Percentiles rank a stretch among this genome's conserved stretches.
phyloP scores from a whole-genome alignment of 2,329 filamentous ascomycete species.

The Onygena corvina region DNA sequence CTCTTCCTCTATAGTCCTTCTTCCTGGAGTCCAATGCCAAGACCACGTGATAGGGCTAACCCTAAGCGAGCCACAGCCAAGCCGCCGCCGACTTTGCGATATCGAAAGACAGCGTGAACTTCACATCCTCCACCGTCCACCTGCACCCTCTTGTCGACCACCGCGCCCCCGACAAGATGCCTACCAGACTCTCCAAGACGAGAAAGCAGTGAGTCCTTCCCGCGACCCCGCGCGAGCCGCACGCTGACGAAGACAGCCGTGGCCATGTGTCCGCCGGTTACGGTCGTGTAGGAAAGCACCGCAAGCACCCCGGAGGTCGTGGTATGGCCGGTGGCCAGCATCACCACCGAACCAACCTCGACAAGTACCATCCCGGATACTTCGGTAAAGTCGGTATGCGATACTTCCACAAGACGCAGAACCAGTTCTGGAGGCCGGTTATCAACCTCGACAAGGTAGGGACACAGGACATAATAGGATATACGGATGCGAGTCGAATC shows the following conservation, averaged over 20 bases:
- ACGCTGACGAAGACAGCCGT: slow-evolving; percentile 47
- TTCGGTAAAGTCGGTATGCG: slow-evolving; percentile 95
- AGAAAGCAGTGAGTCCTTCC: slow-evolving; percentile 36
- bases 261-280: slow-evolving; percentile 97
- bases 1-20: neutral
- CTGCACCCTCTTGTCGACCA: slow-evolving; percentile 28
- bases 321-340: slow-evolving; percentile 97
- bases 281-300: slow-evolving; percentile 97
- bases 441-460: slow-evolving; percentile 97
- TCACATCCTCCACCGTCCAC: slow-evolving; percentile 20
- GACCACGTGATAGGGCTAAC: slow-evolving; percentile 1
- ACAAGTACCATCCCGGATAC: slow-evolving; percentile 97
- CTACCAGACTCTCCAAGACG: slow-evolving; percentile 41
- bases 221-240: neutral
- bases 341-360: slow-evolving; percentile 88
- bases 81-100: slow-evolving; percentile 15
- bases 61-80: slow-evolving; percentile 14
- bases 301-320: slow-evolving; percentile 73
- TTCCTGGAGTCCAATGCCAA: neutral
- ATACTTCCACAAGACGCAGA: slow-evolving; percentile 91
- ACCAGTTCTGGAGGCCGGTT: slow-evolving; percentile 96
- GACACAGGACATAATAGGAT: neutral
- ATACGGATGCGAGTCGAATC: neutral
- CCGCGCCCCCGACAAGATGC: slow-evolving; percentile 38
- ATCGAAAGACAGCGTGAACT: slow-evolving; percentile 25